Conservation (phyloP, 805 yeast species). For the Pichia nanzhaoensis region DNA sequence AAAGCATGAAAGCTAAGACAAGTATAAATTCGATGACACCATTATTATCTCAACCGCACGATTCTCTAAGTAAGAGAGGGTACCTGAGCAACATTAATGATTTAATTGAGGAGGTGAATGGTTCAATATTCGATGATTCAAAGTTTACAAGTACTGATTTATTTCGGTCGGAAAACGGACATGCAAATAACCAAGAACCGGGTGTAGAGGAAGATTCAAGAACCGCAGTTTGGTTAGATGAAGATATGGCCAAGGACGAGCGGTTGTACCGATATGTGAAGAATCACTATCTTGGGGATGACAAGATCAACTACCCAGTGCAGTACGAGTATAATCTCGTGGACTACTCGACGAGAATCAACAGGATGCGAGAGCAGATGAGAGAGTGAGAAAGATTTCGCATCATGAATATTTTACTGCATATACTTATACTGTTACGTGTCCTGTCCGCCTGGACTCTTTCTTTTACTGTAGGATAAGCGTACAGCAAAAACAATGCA, state of each 20-base stretch:
- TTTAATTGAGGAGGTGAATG: constrained; percentile 2
- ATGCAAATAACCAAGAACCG: background rate
- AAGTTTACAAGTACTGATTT: no score
- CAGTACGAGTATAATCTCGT: constrained; percentile 20
- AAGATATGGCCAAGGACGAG: constrained; percentile 32
- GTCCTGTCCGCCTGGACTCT: background rate
- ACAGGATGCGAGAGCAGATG: constrained; percentile 2
- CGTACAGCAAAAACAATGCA: no score
- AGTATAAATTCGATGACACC: constrained; percentile 5
- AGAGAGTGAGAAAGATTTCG: background rate
- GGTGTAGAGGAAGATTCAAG: background rate
- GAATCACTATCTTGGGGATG: constrained; percentile 30
- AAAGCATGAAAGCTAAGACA: background rate
- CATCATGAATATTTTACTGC: no score
- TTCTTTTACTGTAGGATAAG: background rate
- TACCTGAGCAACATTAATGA: constrained; percentile 10
- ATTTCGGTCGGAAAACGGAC: no score
- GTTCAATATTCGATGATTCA: background rate
- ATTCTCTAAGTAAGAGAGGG: background rate
- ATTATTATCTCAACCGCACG: background rate
- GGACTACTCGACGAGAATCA: constrained; percentile 17
- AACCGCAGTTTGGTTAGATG: constrained; percentile 2
- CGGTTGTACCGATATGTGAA: constrained; percentile 30
- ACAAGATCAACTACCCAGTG: constrained; percentile 37
- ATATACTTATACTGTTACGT: no score